Evolutionary conservation across 352 stramenopile genomes (phyloP).

Genomic region (Globisporangium carolinianum): DNA sequence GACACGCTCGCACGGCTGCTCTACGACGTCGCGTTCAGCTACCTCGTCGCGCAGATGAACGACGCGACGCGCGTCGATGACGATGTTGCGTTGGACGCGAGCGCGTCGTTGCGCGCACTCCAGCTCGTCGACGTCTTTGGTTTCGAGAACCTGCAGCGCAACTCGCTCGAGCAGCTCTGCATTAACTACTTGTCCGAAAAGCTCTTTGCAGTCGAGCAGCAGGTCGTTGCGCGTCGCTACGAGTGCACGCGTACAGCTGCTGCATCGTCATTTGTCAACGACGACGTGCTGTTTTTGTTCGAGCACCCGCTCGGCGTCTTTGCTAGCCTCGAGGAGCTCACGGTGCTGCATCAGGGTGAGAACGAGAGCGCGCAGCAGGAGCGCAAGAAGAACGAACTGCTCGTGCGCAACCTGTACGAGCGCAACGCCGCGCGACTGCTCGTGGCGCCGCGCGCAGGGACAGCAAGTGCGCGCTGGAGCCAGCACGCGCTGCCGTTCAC

Average conservation of each 20-base stretch:
- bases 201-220: slow-evolving; percentile 37
- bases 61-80: slow-evolving; percentile 22
- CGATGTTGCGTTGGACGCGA: slow-evolving; percentile 3
- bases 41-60: slow-evolving; percentile 44
- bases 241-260: neutral
- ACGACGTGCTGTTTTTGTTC: slow-evolving; percentile 30
- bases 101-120: slow-evolving; percentile 15
- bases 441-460: slow-evolving; percentile 15
- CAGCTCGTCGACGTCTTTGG: slow-evolving; percentile 73
- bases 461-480: slow-evolving; percentile 5
- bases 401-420: slow-evolving; percentile 60
- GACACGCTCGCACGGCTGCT: slow-evolving; percentile 55
- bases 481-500: slow-evolving; percentile 27
- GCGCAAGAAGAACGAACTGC: slow-evolving; percentile 58
- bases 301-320: slow-evolving; percentile 55
- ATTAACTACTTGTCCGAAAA: slow-evolving; percentile 85
- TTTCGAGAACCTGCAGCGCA: slow-evolving; percentile 58
- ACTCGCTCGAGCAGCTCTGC: slow-evolving; percentile 74
- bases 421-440: slow-evolving; percentile 25
- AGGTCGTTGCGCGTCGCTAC: slow-evolving; percentile 10
- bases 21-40: slow-evolving; percentile 44
- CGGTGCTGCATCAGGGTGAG: slow-evolving; percentile 51
- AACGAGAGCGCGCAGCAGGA: slow-evolving; percentile 34
- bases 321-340: slow-evolving; percentile 62
- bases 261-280: neutral